Evolutionary conservation across 192 early-diverging fungal species (phyloP).

Genomic region (Coemansia sp.): DNA sequence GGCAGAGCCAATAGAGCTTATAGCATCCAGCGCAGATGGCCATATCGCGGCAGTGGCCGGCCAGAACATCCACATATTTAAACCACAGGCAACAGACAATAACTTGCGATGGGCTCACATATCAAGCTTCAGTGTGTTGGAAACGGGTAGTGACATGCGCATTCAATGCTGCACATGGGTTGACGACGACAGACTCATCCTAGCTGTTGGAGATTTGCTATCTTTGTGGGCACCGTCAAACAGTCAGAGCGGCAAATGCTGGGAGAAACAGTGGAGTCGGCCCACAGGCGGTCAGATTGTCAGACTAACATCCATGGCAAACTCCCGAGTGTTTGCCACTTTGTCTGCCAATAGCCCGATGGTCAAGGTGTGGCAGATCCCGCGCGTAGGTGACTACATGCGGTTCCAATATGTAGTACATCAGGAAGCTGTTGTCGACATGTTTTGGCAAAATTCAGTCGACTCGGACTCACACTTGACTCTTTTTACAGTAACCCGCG

Average conservation of each 20-base stretch:
- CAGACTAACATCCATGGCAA: slow-evolving; percentile 15
- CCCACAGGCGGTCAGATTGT: slow-evolving; percentile 11
- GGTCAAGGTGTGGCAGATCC: slow-evolving; percentile 42
- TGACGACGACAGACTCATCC: slow-evolving; percentile 6
- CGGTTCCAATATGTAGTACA: slow-evolving; percentile 48
- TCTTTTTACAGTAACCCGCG: slow-evolving; percentile 21
- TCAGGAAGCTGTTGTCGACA: slow-evolving; percentile 9
- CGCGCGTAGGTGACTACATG: slow-evolving; percentile 1
- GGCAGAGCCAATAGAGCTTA: slow-evolving; percentile 9
- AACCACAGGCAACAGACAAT: neutral
- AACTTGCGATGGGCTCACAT: slow-evolving; percentile 14
- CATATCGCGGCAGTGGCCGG: slow-evolving; percentile 24
- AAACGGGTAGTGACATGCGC: neutral
- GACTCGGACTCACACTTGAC: neutral
- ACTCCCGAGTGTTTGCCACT: slow-evolving; percentile 26
- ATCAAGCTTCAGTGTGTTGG: slow-evolving; percentile 2
- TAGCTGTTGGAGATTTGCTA: slow-evolving; percentile 11
- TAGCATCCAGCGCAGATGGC: slow-evolving; percentile 16
- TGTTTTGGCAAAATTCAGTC: slow-evolving; percentile 30
- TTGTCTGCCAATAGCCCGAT: slow-evolving; percentile 14
- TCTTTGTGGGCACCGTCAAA: slow-evolving; percentile 11
- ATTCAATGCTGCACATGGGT: slow-evolving; percentile 26
- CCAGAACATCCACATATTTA: slow-evolving; percentile 11
- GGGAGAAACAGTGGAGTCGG: slow-evolving; percentile 12
- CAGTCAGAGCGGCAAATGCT: neutral